Evolutionary conservation across 2,329 filamentous ascomycete genomes (phyloP).

Genomic region (Endocalyx cinctus): DNA sequence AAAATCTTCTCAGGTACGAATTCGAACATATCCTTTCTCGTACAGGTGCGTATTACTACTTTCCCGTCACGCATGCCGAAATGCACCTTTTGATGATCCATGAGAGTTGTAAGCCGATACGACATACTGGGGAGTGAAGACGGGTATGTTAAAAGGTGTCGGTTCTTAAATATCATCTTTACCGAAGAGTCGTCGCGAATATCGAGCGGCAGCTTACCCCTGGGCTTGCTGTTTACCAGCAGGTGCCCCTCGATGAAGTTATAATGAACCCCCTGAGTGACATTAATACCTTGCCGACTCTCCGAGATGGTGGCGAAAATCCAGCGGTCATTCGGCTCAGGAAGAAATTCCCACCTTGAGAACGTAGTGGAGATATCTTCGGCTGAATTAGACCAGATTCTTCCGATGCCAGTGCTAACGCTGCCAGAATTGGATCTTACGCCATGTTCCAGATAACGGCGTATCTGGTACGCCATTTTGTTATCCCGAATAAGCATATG

Average conservation of each 20-base stretch:
- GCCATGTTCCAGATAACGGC: not conserved
- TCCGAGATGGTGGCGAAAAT: not conserved
- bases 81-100: not conserved
- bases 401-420: not conserved
- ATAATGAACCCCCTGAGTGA: not conserved
- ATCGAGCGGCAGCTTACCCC: not conserved
- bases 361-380: not conserved
- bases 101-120: not conserved
- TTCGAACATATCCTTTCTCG: not conserved
- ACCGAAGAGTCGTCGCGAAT: not conserved
- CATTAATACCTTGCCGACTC: not conserved
- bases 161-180: not conserved
- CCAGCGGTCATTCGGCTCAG: not conserved
- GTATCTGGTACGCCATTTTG: not conserved
- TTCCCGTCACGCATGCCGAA: not conserved
- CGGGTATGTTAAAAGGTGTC: not conserved
- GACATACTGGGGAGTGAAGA: not conserved
- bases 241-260: not conserved
- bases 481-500: not conserved
- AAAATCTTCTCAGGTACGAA: not conserved
- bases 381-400: not conserved
- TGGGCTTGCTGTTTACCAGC: not conserved
- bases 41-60: not conserved
- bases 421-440: not conserved
- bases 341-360: not conserved